A percentile compares a stretch with the other conserved stretches of the same genome.
Conservation (phyloP, 176 grass and related monocot genomes). For the Sorghum bicolor region DNA sequence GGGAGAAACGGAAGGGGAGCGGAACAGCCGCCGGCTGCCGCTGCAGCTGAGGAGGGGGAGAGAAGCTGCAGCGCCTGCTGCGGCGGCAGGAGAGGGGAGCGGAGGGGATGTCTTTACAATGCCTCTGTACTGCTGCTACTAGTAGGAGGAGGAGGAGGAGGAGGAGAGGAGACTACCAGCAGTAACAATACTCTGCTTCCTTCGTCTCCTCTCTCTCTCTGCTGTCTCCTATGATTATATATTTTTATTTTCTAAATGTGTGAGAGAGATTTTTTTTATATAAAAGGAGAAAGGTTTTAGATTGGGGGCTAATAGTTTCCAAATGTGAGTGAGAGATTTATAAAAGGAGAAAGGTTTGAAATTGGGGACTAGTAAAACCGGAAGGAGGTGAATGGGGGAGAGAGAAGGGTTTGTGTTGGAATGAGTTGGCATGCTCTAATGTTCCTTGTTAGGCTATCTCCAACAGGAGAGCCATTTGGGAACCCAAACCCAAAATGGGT, state of each 20-base stretch:
- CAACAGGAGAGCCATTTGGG: no score
- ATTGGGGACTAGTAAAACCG: background rate
- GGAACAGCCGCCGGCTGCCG: background rate
- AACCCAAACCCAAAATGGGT: no score
- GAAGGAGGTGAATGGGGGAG: background rate
- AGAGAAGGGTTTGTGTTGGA: background rate
- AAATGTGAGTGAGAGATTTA: background rate
- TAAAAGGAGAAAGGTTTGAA: background rate
- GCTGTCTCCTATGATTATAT: background rate
- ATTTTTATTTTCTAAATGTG: background rate
- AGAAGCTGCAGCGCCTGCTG: slow-evolving; percentile 17
- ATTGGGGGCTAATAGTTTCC: background rate
- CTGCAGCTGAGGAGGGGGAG: background rate
- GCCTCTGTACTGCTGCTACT: background rate
- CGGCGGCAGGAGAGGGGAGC: background rate
- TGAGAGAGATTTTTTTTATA: background rate
- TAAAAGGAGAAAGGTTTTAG: background rate
- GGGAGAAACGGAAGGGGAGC: background rate
- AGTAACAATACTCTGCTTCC: slow-evolving; percentile 4
- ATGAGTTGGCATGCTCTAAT: background rate
- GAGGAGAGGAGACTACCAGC: background rate
- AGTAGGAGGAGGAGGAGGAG: background rate
- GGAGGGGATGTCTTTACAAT: slow-evolving; percentile 5
- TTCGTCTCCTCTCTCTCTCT: background rate
- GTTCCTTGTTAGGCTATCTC: no score